A percentile compares a stretch with the other conserved stretches of the same genome.
phyloP scores from a whole-genome alignment of 202 grass and related monocot species.

The Elaeis oleifera region DNA sequence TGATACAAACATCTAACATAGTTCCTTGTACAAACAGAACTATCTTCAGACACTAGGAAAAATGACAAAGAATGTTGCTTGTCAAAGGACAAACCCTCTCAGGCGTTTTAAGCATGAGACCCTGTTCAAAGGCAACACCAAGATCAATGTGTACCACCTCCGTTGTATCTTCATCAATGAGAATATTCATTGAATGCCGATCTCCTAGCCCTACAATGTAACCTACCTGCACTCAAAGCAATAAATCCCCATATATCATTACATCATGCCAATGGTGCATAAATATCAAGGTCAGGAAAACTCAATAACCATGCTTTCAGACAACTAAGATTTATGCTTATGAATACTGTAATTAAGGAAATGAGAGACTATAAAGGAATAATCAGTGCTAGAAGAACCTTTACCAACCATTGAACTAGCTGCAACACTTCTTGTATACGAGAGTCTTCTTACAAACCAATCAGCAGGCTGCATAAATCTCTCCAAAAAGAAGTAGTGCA shows the following conservation, averaged over 20 bases:
- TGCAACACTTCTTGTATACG: conserved; percentile 91
- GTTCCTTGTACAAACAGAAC: not conserved
- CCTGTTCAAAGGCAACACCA: conserved; percentile 98
- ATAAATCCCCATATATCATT: no score
- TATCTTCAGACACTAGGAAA: not conserved
- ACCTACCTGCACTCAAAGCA: conserved; percentile 46
- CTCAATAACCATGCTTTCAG: no score
- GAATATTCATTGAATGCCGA: conserved; percentile 96
- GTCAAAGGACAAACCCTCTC: conserved; percentile 53
- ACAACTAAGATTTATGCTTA: no score
- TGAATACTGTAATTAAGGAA: no score
- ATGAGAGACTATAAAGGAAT: not conserved
- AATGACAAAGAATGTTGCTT: not conserved
- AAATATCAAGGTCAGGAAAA: no score
- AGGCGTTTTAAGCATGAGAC: conserved; percentile 97
- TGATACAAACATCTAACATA: not conserved
- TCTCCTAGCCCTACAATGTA: conserved; percentile 97
- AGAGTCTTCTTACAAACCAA: conserved; percentile 84
- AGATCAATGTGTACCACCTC: conserved; percentile 96
- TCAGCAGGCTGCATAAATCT: conserved; percentile 80
- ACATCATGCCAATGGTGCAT: no score
- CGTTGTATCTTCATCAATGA: conserved; percentile 85
- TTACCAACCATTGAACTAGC: conserved; percentile 65
- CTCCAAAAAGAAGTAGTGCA: conserved; percentile 96
- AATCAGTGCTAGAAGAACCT: not conserved